Evolutionary conservation across 2,329 filamentous ascomycete species (phyloP).

Genomic region (Nannizziopsis arthrosporioides): DNA sequence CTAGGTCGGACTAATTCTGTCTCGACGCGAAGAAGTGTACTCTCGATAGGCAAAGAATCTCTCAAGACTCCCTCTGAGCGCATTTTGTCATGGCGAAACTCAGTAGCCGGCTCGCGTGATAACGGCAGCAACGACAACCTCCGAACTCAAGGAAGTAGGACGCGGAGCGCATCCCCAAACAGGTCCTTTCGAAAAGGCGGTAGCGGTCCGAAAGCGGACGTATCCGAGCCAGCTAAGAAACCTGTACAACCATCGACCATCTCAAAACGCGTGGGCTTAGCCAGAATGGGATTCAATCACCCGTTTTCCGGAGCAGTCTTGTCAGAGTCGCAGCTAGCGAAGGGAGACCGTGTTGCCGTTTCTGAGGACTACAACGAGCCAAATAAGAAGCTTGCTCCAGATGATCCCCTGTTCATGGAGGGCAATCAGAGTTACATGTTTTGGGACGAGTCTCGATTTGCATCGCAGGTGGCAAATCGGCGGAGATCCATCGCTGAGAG

Average conservation of each 20-base stretch:
- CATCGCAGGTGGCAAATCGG: slow-evolving; percentile 26
- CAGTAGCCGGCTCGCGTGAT: slow-evolving; percentile 43
- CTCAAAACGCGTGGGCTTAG: neutral
- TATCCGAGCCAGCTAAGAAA: slow-evolving; percentile 16
- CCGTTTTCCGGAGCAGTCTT: slow-evolving; percentile 11
- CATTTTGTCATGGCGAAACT: slow-evolving; percentile 80
- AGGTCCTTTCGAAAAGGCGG: slow-evolving; percentile 25
- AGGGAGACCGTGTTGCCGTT: slow-evolving; percentile 1
- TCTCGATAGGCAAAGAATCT: slow-evolving; percentile 35
- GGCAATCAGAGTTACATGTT: slow-evolving; percentile 44
- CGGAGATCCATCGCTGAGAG: slow-evolving; percentile 12
- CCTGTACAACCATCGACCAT: neutral
- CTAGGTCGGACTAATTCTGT: slow-evolving; percentile 46
- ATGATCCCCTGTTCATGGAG: slow-evolving; percentile 36
- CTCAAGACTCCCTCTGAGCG: slow-evolving; percentile 52
- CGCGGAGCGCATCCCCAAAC: slow-evolving; percentile 40
- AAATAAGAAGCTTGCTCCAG: neutral
- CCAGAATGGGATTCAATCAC: neutral
- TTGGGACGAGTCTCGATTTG: slow-evolving; percentile 39
- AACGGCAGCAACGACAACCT: slow-evolving; percentile 38
- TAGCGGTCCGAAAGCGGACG: slow-evolving; percentile 2
- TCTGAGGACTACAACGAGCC: neutral
- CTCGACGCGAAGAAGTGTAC: slow-evolving; percentile 42
- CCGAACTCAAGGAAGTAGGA: slow-evolving; percentile 21
- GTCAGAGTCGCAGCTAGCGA: neutral